Base-by-base conservation (phyloP, 2,329 filamentous ascomycete genomes). In the Ophiosphaerella korrae region DNA sequence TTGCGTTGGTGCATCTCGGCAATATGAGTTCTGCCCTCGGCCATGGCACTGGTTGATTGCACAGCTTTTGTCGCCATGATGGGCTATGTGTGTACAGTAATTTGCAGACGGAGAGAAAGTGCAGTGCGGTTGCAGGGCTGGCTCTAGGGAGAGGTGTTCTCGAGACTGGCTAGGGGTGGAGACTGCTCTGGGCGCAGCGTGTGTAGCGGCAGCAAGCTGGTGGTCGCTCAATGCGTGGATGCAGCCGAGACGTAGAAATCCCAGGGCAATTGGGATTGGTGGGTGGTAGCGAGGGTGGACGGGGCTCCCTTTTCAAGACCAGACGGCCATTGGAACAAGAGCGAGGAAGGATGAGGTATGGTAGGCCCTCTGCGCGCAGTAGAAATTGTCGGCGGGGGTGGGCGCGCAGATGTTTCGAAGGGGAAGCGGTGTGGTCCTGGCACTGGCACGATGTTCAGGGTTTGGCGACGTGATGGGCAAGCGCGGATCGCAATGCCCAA, bases 391-490 rank as follows among this genome's bases (percentile, higher is more conserved):
- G 48, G 60, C 55, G 62, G 58, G 56, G 60, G 50, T 43, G 43
- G 45, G n/a, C 45, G 57, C 54, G 58, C 56, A 58, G 57, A 49
- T 58, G 57, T 60, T 60, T 63, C 54, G 59, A 60, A 54, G 63
- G 52, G 57, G 55, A 52, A 62, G 67, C 64, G 66, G 66, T 69
- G 66, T 67, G 65, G 53, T 55, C 18, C 18, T 21, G 33, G 31
- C 21, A n/a, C 51, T 53, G 57, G 53, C 51, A 61, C 49, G 52
- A 58, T 51, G 45, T 60, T 60, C 58, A 60, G 64, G 61, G 58
- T 65, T 61, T 50, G 53, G 26, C 26, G 26, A 59, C 50, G 53
- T 60, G 57, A 57, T 57, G 49, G 63, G 62, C 62, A 63, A 65
- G 62, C 58, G 62, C 63, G 50, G 47, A 62, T 61, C 52, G 48